Evolutionary conservation across 2,329 filamentous ascomycete genomes (phyloP), one percentile per base, ranked within the genome.

Genomic region (Aspergillus caelatus): DNA sequence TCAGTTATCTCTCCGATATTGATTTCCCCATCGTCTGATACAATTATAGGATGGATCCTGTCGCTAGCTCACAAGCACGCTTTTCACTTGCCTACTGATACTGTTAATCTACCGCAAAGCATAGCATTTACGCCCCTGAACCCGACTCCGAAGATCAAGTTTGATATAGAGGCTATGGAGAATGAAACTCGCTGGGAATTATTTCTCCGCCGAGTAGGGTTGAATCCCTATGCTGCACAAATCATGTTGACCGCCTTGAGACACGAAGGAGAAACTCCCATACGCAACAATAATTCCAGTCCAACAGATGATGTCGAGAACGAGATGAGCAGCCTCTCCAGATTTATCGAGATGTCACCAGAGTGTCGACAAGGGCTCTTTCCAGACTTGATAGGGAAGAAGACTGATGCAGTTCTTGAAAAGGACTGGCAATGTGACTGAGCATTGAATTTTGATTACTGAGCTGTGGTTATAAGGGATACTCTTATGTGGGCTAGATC

Each of bases 191-290:
- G 80, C 39, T 91, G 88, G 88, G 91, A 93, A 73, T 53, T 86
- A 11, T 90, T 91, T 65, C 79, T 94, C 28, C 82, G 90, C 16
- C 80, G 82, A 28, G 83, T 84, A 1, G 91, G 91, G 0, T 75
- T 93, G 72, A 93, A 94, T 74, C 84, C 86, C 0, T 92, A 87
- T 72, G 90, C 90, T 2, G 91, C 91, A 3, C 90, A 93, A 72
- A 80, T 82, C 11, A 80, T 92, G 1, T 77, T 91, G 39, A 60
- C 57, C 21, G 54, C 65, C 9, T 16, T 70, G 79, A 77, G 8
- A 56, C 64, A 56, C 36, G 62, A 30, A 57, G 12, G 12, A 23
- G 46, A 41, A 70, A 71, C 21, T 68, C 64, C 16, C 16, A 14
- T 16, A 45, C 16, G n/a, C n/a, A 16, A 34, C 11, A 9, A 36